Evolutionary conservation across 768 basidiomycete species (phyloP), one percentile per base, ranked within the genome.

Genomic region (Serendipita vermifera): DNA sequence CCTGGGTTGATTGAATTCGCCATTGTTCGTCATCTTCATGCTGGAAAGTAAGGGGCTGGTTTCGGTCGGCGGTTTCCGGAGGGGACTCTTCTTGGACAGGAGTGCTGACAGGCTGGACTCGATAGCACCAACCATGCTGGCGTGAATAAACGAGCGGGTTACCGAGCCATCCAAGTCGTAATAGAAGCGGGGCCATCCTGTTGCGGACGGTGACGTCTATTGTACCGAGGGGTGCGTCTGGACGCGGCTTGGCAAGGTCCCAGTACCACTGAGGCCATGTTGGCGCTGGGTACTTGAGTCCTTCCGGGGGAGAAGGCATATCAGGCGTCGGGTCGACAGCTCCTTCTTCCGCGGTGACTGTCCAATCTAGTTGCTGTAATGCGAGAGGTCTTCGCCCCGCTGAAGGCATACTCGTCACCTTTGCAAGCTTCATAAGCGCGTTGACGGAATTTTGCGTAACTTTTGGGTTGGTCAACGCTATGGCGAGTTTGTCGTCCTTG

Each of bases 251-350:
- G 2, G 83, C 73, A 2, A 89, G 77, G 24, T 97, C 92, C 87
- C 85, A 91, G 65, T 88, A 99, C 96, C 96, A 98, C 66, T 88
- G 87, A 1, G 93, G 94, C 91, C 93, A 97, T n/a, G 13, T 43
- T 11, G 40, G 24, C 14, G 40, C 14, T 14, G 40, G 40, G 26
- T 43, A 26, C 26, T 32, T 22, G 26, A 32, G 9, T 15, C 39
- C 32, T n/a, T 26, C 29, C 26, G 20, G 24, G 3, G 56, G 56
- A n/a, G 27, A 20, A 15, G 55, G 35, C 9, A 36, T n/a, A n/a
- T 9, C 35, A n/a, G 9, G n/a, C 9, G 35, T 36, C n/a, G 35
- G 9, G 35, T 9, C 35, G 35, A n/a, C 9, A 9, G 35, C 35
- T 36, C n/a, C 35, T 36, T 36, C 35, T 36, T 36, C 38, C 35